phyloP scores from a whole-genome alignment of 2,329 filamentous ascomycete genomes.

The Pseudopithomyces chartarum region DNA sequence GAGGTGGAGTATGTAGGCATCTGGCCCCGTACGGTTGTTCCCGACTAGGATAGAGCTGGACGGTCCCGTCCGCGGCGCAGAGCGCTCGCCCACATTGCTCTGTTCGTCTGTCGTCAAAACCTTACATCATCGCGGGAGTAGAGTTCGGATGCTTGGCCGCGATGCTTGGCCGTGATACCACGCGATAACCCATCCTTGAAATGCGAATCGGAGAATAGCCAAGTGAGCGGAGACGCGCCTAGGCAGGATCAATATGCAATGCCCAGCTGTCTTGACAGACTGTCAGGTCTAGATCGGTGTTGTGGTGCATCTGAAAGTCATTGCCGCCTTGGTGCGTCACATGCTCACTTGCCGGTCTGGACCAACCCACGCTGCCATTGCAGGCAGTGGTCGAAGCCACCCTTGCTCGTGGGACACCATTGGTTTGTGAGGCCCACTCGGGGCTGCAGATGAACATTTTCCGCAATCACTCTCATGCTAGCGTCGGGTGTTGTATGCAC shows the following conservation, averaged over 20 bases:
- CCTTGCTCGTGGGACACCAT: not conserved
- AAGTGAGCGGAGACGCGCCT: not conserved
- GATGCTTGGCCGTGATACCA: not conserved
- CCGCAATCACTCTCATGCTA: not conserved
- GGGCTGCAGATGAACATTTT: not conserved
- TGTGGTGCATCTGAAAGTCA: no score
- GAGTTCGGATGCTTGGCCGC: not conserved
- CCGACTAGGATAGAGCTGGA: not conserved
- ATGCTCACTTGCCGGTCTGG: not conserved
- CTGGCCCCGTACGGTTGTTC: not conserved
- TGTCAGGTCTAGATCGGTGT: constrained; percentile 4
- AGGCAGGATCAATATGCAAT: constrained; percentile 17
- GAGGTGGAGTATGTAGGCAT: not conserved
- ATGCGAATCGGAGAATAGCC: not conserved
- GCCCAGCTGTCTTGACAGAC: constrained; percentile 5
- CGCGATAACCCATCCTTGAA: not conserved
- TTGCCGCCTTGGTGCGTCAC: not conserved
- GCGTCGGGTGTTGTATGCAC: not conserved
- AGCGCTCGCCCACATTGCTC: no score
- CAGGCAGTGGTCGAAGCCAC: not conserved
- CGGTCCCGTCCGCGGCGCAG: no score
- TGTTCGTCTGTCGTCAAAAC: not conserved
- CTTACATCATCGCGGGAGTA: not conserved
- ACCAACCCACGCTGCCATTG: not conserved
- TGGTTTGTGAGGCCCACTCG: not conserved